Evolutionary conservation across 495 filamentous ascomycete species (phyloP).

Genomic region (Hypoxylon trugodes): DNA sequence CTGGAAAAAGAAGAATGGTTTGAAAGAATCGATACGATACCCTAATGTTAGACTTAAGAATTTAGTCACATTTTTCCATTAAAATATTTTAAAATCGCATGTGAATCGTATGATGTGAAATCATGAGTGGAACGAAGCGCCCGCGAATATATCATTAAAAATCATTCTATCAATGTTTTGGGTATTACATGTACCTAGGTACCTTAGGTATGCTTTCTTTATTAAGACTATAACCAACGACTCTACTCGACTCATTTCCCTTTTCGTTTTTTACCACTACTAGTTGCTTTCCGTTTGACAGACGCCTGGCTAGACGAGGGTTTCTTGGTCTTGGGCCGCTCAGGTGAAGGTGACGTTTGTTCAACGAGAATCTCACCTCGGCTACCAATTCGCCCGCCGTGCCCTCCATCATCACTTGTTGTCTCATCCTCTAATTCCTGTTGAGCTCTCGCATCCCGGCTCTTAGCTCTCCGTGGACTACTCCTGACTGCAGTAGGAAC

Average conservation of each 20-base stretch:
- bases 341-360: constrained; percentile 37
- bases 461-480: constrained; percentile 20
- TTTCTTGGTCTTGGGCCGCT: constrained; percentile 42
- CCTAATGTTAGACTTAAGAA: constrained; percentile 24
- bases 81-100: neutral
- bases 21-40: constrained; percentile 33
- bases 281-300: constrained; percentile 42
- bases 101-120: neutral
- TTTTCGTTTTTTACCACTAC: constrained; percentile 35
- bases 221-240: constrained; percentile 13
- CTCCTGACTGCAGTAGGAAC: constrained; percentile 25
- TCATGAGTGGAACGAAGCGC: neutral
- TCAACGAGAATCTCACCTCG: constrained; percentile 31
- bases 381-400: constrained; percentile 15
- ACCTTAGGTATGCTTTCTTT: constrained; percentile 19
- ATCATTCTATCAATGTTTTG: constrained; percentile 40
- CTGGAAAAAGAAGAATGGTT: constrained; percentile 6
- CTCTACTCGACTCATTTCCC: constrained; percentile 36
- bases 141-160: constrained; percentile 34
- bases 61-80: constrained; percentile 11
- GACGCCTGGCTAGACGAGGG: constrained; percentile 30
- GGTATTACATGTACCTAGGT: constrained; percentile 26
- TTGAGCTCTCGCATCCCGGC: constrained; percentile 28
- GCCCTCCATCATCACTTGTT: constrained; percentile 31
- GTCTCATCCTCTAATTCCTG: constrained; percentile 38